Evolutionary conservation across 257 asterid genomes (phyloP).

Genomic region (Solanum peruvianum): DNA sequence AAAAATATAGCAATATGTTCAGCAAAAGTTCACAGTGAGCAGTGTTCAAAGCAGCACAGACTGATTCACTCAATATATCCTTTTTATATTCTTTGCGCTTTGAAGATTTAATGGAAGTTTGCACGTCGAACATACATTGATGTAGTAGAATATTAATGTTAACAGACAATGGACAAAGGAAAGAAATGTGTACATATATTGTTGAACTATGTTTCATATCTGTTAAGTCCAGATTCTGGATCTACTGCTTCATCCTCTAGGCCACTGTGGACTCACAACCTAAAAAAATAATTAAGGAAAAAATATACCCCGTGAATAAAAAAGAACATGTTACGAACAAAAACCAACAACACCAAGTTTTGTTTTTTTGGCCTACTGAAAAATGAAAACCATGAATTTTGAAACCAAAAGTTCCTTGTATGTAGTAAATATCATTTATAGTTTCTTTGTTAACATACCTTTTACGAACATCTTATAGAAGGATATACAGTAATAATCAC

Average conservation of each 20-base stretch:
- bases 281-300: slow-evolving; percentile 2
- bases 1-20: neutral
- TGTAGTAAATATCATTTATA: neutral
- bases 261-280: slow-evolving; percentile 99
- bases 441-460: neutral
- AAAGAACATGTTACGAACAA: neutral
- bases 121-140: neutral
- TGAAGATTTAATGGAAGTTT: neutral
- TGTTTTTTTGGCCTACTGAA: neutral
- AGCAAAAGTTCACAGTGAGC: neutral
- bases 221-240: neutral
- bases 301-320: neutral
- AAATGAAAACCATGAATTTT: neutral
- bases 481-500: neutral
- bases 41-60: neutral
- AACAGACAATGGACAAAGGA: neutral
- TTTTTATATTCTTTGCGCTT: neutral
- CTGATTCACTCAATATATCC: neutral
- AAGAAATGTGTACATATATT: neutral
- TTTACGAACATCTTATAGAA: neutral
- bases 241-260: slow-evolving; percentile 32
- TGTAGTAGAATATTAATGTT: neutral
- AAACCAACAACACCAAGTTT: neutral
- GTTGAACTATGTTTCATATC: neutral
- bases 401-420: neutral